phyloP scores from a whole-genome alignment of 441 rosid species.

The Aquilaria agallochum region DNA sequence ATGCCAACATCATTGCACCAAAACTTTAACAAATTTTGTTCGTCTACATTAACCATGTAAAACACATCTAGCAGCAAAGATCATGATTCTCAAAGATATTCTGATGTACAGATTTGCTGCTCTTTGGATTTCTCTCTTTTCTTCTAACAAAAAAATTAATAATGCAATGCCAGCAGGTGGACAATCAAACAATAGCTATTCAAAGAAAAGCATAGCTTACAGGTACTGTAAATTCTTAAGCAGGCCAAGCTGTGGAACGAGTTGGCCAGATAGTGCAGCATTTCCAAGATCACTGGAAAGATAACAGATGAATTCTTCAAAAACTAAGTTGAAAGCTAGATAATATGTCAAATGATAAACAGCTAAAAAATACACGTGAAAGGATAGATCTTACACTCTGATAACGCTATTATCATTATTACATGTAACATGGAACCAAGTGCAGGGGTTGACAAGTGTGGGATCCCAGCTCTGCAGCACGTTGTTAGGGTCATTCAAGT shows the following conservation, averaged over 20 bases:
- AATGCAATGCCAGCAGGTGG: background rate
- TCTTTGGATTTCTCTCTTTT: background rate
- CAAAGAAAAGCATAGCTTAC: conserved; percentile 38
- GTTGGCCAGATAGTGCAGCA: conserved; percentile 89
- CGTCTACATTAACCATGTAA: too few species aligned
- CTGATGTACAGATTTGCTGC: too few species aligned
- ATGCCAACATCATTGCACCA: too few species aligned
- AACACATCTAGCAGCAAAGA: too few species aligned
- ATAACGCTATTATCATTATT: conserved; percentile 94
- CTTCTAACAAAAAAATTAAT: background rate
- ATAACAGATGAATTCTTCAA: background rate
- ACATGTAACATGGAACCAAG: conserved; percentile 98
- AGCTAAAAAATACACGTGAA: background rate
- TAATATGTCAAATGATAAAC: background rate
- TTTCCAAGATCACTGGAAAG: conserved; percentile 80
- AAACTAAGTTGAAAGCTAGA: conserved; percentile 1
- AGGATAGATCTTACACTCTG: conserved; percentile 58
- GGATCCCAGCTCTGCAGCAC: conserved; percentile 99
- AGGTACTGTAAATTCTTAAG: conserved; percentile 91
- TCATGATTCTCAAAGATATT: too few species aligned
- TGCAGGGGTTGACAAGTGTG: conserved; percentile 97
- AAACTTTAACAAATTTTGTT: too few species aligned
- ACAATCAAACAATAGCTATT: background rate
- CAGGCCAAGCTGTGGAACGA: conserved; percentile 85
- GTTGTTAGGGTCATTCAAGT: conserved; percentile 78